Conservation (phyloP, 495 filamentous ascomycete genomes). For the Sordaria brevicollis region DNA sequence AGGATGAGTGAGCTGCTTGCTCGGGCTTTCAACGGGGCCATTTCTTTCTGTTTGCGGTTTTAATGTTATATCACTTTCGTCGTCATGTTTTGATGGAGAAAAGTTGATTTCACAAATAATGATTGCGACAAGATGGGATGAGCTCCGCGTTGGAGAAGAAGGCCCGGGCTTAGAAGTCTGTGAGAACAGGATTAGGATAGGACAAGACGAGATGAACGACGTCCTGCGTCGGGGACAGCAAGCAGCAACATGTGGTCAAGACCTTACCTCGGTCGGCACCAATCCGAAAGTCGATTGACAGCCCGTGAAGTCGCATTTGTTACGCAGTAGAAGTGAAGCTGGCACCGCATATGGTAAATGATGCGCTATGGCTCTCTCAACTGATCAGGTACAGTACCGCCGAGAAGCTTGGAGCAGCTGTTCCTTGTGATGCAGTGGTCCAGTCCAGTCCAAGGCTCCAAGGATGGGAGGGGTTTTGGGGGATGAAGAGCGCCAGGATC, state of each 20-base stretch:
- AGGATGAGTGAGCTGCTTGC: background rate
- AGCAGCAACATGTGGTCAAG: background rate
- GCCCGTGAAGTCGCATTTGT: background rate
- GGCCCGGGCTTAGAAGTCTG: too few species aligned
- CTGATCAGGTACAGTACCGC: background rate
- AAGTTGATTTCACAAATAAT: background rate
- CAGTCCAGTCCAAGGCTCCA: too few species aligned
- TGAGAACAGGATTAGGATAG: too few species aligned
- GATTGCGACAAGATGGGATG: background rate
- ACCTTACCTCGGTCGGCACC: background rate
- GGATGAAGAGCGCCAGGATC: too few species aligned
- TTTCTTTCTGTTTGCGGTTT: background rate
- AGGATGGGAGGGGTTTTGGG: background rate
- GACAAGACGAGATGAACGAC: background rate
- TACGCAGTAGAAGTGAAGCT: background rate
- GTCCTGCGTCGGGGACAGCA: too few species aligned
- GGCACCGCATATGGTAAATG: background rate
- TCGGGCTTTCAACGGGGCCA: background rate
- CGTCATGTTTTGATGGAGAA: too few species aligned
- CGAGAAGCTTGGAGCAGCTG: background rate
- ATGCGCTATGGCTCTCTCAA: background rate
- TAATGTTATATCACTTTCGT: too few species aligned
- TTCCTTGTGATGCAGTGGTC: background rate
- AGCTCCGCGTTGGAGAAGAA: background rate
- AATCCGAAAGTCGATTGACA: background rate